phyloP scores from a whole-genome alignment of 2,329 filamentous ascomycete species.

The Emergomyces pasteurianus region DNA sequence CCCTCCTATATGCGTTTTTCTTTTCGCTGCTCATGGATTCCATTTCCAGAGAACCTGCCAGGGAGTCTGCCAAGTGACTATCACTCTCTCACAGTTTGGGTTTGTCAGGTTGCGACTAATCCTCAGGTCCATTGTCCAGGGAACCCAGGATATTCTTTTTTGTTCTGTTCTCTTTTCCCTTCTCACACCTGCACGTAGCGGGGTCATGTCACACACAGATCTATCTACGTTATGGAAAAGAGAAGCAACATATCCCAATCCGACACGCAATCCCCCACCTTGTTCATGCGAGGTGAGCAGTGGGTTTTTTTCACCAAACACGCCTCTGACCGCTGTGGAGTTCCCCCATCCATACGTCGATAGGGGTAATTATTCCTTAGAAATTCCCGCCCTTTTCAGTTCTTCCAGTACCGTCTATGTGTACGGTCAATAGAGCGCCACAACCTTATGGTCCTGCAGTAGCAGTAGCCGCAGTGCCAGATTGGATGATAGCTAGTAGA shows the following conservation, averaged over 20 bases:
- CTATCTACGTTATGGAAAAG: constrained; percentile 27
- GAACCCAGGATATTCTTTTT: background rate
- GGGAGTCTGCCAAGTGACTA: background rate
- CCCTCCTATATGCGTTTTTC: background rate
- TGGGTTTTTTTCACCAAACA: background rate
- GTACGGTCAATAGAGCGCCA: background rate
- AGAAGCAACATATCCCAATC: constrained; percentile 3
- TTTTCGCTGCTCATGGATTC: background rate
- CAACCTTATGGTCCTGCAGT: background rate
- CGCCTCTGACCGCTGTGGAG: background rate
- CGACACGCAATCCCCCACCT: background rate
- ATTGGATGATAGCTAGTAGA: background rate
- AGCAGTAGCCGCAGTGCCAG: background rate
- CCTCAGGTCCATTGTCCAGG: background rate
- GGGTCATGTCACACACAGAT: constrained; percentile 13
- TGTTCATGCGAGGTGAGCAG: background rate
- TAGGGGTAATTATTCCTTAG: background rate
- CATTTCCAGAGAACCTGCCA: background rate
- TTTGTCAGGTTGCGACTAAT: background rate
- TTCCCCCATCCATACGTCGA: background rate
- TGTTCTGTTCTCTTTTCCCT: background rate
- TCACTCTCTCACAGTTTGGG: background rate
- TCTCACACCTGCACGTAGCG: background rate
- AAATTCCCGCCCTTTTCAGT: background rate
- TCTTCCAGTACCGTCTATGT: background rate